Evolutionary conservation across 768 basidiomycete genomes (phyloP), one percentile per base, ranked within the genome.

Genomic region (Lyophyllum shimeji): DNA sequence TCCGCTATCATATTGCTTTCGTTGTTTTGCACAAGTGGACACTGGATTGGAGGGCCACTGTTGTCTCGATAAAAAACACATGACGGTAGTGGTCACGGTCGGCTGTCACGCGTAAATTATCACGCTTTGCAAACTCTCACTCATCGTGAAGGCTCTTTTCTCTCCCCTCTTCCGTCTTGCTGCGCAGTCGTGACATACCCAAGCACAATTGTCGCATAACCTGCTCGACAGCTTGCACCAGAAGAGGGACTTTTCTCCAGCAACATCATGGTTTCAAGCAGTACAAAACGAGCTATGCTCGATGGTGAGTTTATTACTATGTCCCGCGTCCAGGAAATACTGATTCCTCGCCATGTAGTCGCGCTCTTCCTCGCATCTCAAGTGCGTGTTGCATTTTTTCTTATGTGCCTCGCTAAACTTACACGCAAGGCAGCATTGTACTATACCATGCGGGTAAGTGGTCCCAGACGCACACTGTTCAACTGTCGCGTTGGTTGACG

Each of bases 381-480:
- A 76, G 78, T 80, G 71, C 63, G 76, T 73, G 51, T 43, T 46
- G 57, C 50, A 33, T 53, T 55, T 40, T 29, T 40, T 45, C 45
- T 24, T 24, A 29, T 52, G 58, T 46, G 13, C 46, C 47, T 58
- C 49, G 58, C 58, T 68, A 57, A 70, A 67, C 57, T 43, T 59
- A 27, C 18, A 65, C 63, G 64, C 57, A 82, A 93, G 90, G 86
- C 85, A 71, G 90, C 89, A 31, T 71, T 86, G 59, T 91, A 86
- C 68, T 92, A 90, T 68, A 86, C 89, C 27, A 75, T 90, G 57
- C 78, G 81, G 66, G 89, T 89, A 58, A 63, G 85, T 75, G 23
- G 17, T 24, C 13, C 31, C 12, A 13, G 24, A 23, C 20, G 29
- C 13, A 12, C 43, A 1, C 17, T 53, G 7, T 29, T 39, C n/a